Evolutionary conservation across 331 rosid genomes (phyloP).

Genomic region (Telfairia occidentalis): DNA sequence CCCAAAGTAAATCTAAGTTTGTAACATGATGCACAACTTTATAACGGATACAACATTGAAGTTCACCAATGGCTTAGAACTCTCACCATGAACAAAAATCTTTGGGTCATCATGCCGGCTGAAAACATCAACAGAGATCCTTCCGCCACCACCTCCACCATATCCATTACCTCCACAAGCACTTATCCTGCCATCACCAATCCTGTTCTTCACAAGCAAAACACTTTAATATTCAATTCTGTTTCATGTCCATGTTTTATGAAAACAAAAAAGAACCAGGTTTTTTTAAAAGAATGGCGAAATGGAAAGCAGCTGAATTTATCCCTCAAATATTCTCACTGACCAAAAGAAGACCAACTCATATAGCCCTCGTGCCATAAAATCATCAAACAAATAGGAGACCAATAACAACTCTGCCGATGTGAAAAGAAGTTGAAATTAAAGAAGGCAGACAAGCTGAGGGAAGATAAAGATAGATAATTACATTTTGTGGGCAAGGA

Average conservation of each 20-base stretch:
- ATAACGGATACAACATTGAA: neutral
- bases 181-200: slow-evolving; percentile 77
- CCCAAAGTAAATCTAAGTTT: neutral
- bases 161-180: slow-evolving; percentile 94
- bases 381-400: neutral
- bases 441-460: neutral
- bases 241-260: neutral
- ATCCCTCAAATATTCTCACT: neutral
- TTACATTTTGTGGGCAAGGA: slow-evolving; percentile 81
- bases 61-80: neutral
- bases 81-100: slow-evolving; percentile 75
- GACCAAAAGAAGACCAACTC: neutral
- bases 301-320: neutral
- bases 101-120: slow-evolving; percentile 75
- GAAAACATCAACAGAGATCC: slow-evolving; percentile 66
- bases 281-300: neutral
- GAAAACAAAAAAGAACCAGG: neutral
- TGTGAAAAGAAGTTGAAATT: neutral
- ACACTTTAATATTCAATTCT: neutral
- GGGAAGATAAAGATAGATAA: slow-evolving; percentile 8
- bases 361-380: neutral
- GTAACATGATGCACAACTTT: neutral
- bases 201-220: slow-evolving; percentile 56
- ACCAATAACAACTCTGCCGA: neutral
- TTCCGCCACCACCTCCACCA: slow-evolving; percentile 99